These are phyloP conservation scores for Coriolopsis trogii DNA, from an alignment of 1,284 basidiomycete genomes.

Conservation along the genomic window DNA sequence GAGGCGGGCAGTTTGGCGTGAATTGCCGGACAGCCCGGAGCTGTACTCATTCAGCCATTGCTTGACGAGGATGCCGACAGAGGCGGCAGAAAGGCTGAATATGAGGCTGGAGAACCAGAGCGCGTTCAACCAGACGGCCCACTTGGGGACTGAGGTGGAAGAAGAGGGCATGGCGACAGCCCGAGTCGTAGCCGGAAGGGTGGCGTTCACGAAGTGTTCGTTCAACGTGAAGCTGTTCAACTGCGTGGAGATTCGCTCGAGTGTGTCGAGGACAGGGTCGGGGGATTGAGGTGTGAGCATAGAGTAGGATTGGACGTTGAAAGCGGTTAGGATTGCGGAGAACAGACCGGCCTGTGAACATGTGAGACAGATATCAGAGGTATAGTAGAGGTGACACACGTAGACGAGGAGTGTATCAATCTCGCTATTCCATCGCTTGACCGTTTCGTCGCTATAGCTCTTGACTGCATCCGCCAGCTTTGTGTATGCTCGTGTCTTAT, in stretches of 20 bases:
- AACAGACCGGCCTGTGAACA: slow-evolving; percentile 2
- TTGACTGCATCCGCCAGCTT: no score
- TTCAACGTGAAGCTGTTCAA: slow-evolving; percentile 3
- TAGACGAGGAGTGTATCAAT: no score
- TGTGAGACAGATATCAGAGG: no score
- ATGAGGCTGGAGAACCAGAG: slow-evolving; percentile 21
- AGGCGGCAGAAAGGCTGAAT: slow-evolving; percentile 18
- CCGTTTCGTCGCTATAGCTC: no score
- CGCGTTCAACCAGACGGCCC: slow-evolving; percentile 12
- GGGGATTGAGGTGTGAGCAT: not conserved
- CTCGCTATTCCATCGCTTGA: no score
- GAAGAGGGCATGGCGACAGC: no score
- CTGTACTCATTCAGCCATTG: slow-evolving; percentile 14
- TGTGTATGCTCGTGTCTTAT: no score
- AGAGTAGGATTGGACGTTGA: slow-evolving; percentile 4
- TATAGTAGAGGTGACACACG: no score
- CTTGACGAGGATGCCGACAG: slow-evolving; percentile 17
- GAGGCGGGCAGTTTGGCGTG: slow-evolving; percentile 4
- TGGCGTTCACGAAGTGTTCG: not conserved
- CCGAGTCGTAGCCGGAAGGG: no score
- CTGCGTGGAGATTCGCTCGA: not conserved
- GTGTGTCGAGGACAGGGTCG: not conserved
- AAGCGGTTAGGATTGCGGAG: slow-evolving; percentile 2
- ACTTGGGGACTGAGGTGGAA: no score
- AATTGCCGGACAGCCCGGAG: not conserved